Evolutionary conservation across 106 monocot genomes (phyloP), one percentile per base, ranked within the genome.

Genomic region (Apostasia shenzhenica): DNA sequence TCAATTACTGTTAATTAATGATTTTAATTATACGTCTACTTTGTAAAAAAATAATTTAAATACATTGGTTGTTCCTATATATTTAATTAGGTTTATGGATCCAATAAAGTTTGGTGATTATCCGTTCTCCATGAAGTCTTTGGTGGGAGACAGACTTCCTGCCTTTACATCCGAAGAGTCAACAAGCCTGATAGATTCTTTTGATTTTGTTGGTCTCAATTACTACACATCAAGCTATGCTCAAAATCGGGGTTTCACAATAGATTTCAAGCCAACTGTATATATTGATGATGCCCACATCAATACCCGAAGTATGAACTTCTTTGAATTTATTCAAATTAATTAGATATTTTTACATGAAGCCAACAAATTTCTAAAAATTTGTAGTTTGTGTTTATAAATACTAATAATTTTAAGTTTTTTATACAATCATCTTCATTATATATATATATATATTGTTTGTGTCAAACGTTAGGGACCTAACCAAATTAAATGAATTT

Each of bases 71-170:
- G 26, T 26, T 26, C 26, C 26, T 10, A 10, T 12, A 55, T 61
- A 2, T 14, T 13, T n/a, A n/a, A n/a, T n/a, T n/a, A 79, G 85
- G 81, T 85, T 81, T 57, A 63, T 81, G 75, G 81, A 85, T 6
- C 85, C 85, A 4, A 46, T 85, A 38, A 78, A 68, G 52, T 9
- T 54, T 40, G 85, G 85, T 11, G 78, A 85, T 12, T 81, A 85
- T 42, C 85, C 85, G 1, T 66, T 61, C 8, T 75, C 5, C 49
- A 81, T 85, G 84, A 80, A 60, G 59, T 10, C 67, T 8, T 8
- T 72, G 12, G 72, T 75, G 1, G 44, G 70, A 39, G 54, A 75
- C 4, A 63, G 85, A n/a, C 67, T 81, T 6, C 85, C 81, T 4
- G 45, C 41, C 11, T 85, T 85, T 57, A 81, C 85, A 1, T 26